Evolutionary conservation across 495 filamentous ascomycete genomes (phyloP), one percentile per base, ranked within the genome.

Genomic region (Talaromyces ruber): DNA sequence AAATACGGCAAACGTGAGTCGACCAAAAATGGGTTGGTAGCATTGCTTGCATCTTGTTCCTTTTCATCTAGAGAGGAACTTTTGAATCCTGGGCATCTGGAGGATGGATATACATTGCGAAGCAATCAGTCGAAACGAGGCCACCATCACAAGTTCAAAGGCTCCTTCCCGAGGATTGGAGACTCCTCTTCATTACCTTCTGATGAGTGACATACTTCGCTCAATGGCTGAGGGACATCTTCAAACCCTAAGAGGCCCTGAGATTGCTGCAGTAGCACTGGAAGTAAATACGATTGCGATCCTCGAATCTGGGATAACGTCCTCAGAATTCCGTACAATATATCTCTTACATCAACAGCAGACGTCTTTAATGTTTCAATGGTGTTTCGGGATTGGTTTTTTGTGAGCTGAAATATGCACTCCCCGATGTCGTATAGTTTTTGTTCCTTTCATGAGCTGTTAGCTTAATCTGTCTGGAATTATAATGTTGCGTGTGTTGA

Each of bases 381-480:
- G 26, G 54, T 57, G 14, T n/a, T 32, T 2, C n/a, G 54, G 16
- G 22, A 57, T 14, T 16, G 54, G 26, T 57, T 28, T 37, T 37
- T 28, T 22, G 54, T 32, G 26, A 57, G 26, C 14, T 57, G 54
- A 12, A 57, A 57, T 25, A 57, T 57, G 18, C 16, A 57, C 6
- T 57, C 54, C n/a, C 54, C 54, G 54, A 57, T 57, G 26, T 57
- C 54, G 16, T 57, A 57, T 29, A 57, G 29, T 57, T 57, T 57
- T 28, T 57, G 54, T 37, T 57, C 54, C 54, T 57, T 37, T 32
- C 26, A 56, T 18, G 25, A 29, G 28, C 28, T 37, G 16, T 57
- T 22, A 57, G 54, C 28, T 28, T 12, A 26, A 25, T 26, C 6
- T 56, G 25, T 26, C 25, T 56, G 26, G 52, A 12, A 18, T 55